Evolutionary conservation across 805 yeast species (phyloP).

Genomic region (Starmerella sp.): DNA sequence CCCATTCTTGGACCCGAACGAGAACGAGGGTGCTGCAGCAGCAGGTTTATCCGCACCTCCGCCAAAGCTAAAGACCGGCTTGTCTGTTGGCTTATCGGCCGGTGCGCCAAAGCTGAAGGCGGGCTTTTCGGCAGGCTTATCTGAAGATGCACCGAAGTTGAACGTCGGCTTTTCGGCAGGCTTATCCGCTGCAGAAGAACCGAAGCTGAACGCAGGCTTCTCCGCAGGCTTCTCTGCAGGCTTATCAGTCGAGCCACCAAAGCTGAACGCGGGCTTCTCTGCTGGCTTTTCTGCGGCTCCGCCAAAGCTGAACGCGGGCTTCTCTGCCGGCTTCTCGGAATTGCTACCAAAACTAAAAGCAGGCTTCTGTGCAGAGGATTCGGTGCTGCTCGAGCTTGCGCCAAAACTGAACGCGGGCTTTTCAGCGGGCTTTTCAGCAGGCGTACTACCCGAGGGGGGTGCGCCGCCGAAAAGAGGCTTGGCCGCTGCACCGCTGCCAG

Average conservation of each 20-base stretch:
- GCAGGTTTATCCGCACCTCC: too few species aligned
- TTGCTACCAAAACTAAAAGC: neutral
- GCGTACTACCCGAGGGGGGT: too few species aligned
- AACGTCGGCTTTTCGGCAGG: neutral
- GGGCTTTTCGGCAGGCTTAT: slow-evolving; percentile 4
- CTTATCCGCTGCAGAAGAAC: neutral
- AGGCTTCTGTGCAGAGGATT: neutral
- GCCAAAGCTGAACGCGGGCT: slow-evolving; percentile 14
- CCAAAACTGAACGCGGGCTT: neutral
- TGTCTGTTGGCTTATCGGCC: neutral
- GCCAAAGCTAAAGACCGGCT: slow-evolving; percentile 7
- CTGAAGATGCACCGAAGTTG: neutral
- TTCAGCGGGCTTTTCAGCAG: neutral
- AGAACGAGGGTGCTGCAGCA: neutral
- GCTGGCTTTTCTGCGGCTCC: neutral
- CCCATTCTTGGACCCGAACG: neutral
- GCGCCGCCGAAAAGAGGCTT: neutral
- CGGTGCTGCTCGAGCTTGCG: neutral
- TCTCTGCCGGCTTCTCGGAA: neutral
- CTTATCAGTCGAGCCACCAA: neutral
- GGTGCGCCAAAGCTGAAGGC: slow-evolving; percentile 10
- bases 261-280: neutral
- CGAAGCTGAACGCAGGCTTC: too few species aligned
- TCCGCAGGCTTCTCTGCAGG: neutral
- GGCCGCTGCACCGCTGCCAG: neutral